A percentile compares a stretch with the other conserved stretches of the same genome.
Evolutionary conservation across 352 stramenopile species (phyloP).

Genomic region (Globisporangium mamillatum): DNA sequence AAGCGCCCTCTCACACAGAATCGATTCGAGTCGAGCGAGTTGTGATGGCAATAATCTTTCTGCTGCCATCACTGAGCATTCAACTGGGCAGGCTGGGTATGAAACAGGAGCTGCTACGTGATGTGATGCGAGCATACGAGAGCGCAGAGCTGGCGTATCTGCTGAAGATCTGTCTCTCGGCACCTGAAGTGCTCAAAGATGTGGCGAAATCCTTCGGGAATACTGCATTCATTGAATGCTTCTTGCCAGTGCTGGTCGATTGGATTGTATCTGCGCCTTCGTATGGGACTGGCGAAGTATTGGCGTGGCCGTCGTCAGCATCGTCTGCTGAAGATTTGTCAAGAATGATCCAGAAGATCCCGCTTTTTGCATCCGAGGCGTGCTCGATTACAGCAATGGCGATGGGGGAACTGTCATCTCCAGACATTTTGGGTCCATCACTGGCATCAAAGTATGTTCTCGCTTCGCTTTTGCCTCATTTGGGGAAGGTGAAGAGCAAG

Average conservation of each 20-base stretch:
- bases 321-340: conserved; percentile 14
- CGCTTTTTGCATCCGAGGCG: conserved; percentile 47
- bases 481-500: conserved; percentile 50
- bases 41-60: conserved; percentile 49
- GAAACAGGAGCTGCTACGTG: conserved; percentile 34
- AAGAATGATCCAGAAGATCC: conserved; percentile 11
- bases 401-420: conserved; percentile 50
- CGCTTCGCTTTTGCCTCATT: conserved; percentile 43
- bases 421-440: conserved; percentile 47
- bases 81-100: conserved; percentile 37
- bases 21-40: conserved; percentile 42
- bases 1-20: conserved; percentile 36
- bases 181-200: conserved; percentile 47
- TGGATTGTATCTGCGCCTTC: conserved; percentile 46
- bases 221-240: conserved; percentile 38
- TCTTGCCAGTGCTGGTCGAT: conserved; percentile 64
- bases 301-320: background rate
- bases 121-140: conserved; percentile 63
- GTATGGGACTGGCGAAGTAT: background rate
- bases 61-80: conserved; percentile 41
- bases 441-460: conserved; percentile 65
- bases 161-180: conserved; percentile 39
- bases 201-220: conserved; percentile 49
- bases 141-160: conserved; percentile 34
- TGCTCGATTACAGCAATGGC: conserved; percentile 40